phyloP scores from a whole-genome alignment of 2,329 filamentous ascomycete species.

The Cladorrhinum sp. region DNA sequence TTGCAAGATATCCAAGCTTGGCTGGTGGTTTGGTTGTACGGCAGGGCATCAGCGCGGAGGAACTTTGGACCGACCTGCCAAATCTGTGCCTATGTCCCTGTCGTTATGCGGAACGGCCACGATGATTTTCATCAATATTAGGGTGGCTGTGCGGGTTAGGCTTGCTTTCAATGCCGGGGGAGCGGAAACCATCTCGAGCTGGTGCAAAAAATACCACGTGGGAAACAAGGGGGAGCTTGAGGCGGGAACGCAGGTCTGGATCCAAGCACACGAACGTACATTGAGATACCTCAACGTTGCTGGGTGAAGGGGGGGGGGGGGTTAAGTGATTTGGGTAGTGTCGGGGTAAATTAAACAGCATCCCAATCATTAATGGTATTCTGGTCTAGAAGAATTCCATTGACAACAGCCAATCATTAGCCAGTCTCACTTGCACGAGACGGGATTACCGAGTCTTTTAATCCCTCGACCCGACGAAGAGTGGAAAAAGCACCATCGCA shows the following conservation, averaged over 20 bases:
- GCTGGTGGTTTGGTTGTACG: conserved; percentile 1
- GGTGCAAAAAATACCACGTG: conserved; percentile 8
- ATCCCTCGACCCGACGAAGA: neutral
- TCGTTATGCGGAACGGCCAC: neutral
- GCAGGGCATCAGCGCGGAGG: conserved; percentile 18
- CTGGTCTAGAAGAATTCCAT: neutral
- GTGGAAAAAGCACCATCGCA: neutral
- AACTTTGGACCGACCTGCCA: conserved; percentile 17
- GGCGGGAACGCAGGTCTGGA: neutral
- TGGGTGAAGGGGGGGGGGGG: neutral
- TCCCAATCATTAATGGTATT: neutral
- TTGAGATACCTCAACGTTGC: neutral
- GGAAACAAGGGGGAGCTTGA: neutral
- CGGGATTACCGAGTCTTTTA: neutral
- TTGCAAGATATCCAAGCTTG: neutral
- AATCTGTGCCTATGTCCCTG: neutral
- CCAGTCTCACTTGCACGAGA: neutral
- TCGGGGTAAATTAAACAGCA: neutral
- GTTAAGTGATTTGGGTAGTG: neutral
- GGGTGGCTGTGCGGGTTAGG: conserved; percentile 20
- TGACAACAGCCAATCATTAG: neutral
- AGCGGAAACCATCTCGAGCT: conserved; percentile 13
- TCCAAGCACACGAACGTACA: neutral
- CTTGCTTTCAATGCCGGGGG: neutral
- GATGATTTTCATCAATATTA: conserved; percentile 8